These are phyloP conservation scores for Ailanthus altissimus DNA, from an alignment of 345 rosid genomes.

Conservation along the genomic window DNA sequence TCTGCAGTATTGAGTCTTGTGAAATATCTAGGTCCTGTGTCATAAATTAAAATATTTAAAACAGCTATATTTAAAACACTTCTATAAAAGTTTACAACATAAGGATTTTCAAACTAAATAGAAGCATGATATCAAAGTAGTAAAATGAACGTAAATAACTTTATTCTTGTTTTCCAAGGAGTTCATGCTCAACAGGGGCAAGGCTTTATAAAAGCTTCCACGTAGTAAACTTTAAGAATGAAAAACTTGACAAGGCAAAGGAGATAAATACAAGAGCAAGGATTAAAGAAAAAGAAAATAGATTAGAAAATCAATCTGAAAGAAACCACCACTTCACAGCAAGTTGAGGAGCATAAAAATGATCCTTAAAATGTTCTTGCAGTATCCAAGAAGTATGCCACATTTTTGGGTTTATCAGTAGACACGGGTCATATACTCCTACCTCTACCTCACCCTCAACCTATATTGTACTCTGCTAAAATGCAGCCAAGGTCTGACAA, in stretches of 20 bases:
- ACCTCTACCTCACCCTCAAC: background rate
- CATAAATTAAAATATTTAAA: conserved; percentile 22
- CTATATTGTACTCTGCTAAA: background rate
- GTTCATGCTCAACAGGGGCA: background rate
- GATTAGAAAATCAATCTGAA: no score
- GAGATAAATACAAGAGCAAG: background rate
- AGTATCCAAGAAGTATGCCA: background rate
- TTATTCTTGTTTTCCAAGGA: background rate
- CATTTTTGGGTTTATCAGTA: background rate
- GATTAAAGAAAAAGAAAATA: no score
- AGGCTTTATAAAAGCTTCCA: background rate
- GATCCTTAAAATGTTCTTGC: conserved; percentile 1
- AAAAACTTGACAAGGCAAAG: no score
- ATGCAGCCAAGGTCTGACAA: background rate
- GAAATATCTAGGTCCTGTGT: conserved; percentile 90
- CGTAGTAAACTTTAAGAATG: background rate
- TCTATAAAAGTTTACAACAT: background rate
- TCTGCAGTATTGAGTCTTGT: conserved; percentile 86
- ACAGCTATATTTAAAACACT: background rate
- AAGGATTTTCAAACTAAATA: background rate
- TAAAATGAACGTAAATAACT: conserved; percentile 6
- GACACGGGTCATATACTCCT: background rate
- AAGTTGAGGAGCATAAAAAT: background rate
- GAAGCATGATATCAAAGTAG: background rate
- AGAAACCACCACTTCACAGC: background rate